Base-by-base conservation (phyloP, 2,329 filamentous ascomycete genomes). In the Colletotrichum aenigma region DNA sequence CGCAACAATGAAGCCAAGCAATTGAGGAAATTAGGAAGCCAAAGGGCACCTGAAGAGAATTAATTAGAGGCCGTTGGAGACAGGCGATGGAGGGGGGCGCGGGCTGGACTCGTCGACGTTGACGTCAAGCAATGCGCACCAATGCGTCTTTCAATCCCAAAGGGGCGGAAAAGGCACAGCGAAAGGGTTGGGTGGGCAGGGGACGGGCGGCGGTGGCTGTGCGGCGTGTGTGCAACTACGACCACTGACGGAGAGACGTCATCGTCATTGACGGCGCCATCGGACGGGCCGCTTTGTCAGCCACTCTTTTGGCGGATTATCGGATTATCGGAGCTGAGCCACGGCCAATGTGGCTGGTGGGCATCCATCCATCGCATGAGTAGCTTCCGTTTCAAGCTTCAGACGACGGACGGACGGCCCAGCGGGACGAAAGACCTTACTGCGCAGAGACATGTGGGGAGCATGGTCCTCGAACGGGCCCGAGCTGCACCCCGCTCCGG, bases 261-360 rank as follows among this genome's bases (percentile, higher is more conserved):
- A 75, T 73, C 70, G 69, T 56, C 55, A 55, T 55, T 52, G 61
- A 66, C 52, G n/a, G 58, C 43, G 52, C 52, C 61, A 70, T 74
- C 71, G 48, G 30, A 74, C 38, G 28, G 56, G 16, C 55, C 21
- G 55, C 55, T 58, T 58, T 58, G 55, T 58, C 55, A 58, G 55
- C 55, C 55, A 7, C 2, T 26, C 13, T 18, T 28, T 18, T 21
- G 13, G 58, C 61, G n/a, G 61, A 32, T 36, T 32, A 64, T 34
- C n/a, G 60, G 8, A 36, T 36, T 21, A 21, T 21, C 28, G 32
- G 18, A 24, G 7, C 60, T 64, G 32, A 18, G 62, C 32, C 62
- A 66, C 15, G 16, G 24, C n/a, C 7, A 66, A 8, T 21, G 15
- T 10, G n/a, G 24, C 32, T 28, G 58, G 26, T 61, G 56, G 2